A percentile compares a stretch with the other conserved stretches of the same genome.
phyloP scores from a whole-genome alignment of 768 basidiomycete species.

The Mrakia hoshinonis region DNA sequence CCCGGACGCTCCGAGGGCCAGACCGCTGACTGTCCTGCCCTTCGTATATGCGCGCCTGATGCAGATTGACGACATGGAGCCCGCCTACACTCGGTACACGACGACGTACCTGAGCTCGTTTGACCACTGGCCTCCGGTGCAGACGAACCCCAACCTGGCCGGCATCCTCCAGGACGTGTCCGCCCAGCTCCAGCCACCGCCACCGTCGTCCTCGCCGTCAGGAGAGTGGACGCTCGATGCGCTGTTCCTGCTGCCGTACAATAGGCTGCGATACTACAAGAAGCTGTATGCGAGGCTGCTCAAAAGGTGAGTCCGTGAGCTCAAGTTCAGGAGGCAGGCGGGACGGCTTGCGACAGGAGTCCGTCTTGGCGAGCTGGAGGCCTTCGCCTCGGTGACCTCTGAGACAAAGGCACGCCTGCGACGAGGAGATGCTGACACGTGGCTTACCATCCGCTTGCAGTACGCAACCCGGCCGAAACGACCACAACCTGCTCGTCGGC shows the following conservation, averaged over 20 bases:
- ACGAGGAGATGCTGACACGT: background rate
- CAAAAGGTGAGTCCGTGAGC: conserved; percentile 45
- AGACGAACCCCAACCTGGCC: conserved; percentile 61
- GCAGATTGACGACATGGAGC: conserved; percentile 84
- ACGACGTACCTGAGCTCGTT: conserved; percentile 65
- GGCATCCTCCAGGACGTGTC: conserved; percentile 65
- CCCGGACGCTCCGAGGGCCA: no score
- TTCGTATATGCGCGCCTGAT: background rate
- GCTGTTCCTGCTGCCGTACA: conserved; percentile 76
- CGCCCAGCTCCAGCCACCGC: conserved; percentile 41
- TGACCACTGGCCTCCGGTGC: conserved; percentile 73
- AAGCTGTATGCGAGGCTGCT: conserved; percentile 78
- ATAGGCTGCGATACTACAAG: conserved; percentile 79
- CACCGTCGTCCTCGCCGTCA: conserved; percentile 13
- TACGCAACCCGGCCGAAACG: conserved; percentile 64
- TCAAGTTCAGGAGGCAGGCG: background rate
- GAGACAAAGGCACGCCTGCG: no score
- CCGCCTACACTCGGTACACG: conserved; percentile 75
- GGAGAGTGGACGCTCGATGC: conserved; percentile 72
- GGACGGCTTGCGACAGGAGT: background rate
- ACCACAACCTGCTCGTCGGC: conserved; percentile 67
- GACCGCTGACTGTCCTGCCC: background rate
- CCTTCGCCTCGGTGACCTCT: no score
- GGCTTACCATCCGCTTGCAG: background rate
- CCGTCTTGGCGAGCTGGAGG: no score